Evolutionary conservation across 345 rosid genomes (phyloP).

Genomic region (Jatropha curcas): DNA sequence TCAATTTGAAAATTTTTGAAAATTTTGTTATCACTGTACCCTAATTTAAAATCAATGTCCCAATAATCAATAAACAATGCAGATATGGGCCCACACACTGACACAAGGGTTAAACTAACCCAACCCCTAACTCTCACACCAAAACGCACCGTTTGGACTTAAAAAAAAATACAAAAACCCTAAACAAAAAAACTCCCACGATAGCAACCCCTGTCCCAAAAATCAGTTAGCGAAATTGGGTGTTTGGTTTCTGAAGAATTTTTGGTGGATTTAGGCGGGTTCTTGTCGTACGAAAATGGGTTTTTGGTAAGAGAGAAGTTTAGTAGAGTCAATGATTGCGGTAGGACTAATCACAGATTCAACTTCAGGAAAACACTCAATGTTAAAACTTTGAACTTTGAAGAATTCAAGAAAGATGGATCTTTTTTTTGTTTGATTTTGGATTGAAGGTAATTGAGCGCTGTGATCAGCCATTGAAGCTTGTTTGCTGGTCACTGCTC

Average conservation of each 20-base stretch:
- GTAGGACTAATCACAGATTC: constrained; percentile 58
- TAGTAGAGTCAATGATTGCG: constrained; percentile 55
- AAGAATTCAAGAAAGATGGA: constrained; percentile 49
- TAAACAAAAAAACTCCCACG: no score
- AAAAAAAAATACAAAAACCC: no score
- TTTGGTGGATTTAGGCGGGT: constrained; percentile 39
- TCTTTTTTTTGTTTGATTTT: constrained; percentile 29
- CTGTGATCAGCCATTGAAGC: constrained; percentile 59
- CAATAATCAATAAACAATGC: no score
- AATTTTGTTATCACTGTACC: no score
- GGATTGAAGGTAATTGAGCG: constrained; percentile 33
- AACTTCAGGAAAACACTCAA: constrained; percentile 40
- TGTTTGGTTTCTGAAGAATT: constrained; percentile 25
- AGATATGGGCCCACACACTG: no score
- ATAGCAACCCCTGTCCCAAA: no score
- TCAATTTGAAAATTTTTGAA: no score
- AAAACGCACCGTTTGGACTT: no score
- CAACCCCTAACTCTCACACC: no score
- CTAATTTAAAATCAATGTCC: no score
- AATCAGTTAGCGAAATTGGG: no score
- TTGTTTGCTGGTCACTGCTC: constrained; percentile 58
- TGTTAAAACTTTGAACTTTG: constrained; percentile 55
- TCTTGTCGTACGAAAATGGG: constrained; percentile 29
- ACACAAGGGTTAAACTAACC: no score
- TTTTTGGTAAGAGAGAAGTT: constrained; percentile 43